These are phyloP conservation scores for Heterobasidion occidentale DNA, from an alignment of 1,284 basidiomycete genomes.

Conservation along the genomic window DNA sequence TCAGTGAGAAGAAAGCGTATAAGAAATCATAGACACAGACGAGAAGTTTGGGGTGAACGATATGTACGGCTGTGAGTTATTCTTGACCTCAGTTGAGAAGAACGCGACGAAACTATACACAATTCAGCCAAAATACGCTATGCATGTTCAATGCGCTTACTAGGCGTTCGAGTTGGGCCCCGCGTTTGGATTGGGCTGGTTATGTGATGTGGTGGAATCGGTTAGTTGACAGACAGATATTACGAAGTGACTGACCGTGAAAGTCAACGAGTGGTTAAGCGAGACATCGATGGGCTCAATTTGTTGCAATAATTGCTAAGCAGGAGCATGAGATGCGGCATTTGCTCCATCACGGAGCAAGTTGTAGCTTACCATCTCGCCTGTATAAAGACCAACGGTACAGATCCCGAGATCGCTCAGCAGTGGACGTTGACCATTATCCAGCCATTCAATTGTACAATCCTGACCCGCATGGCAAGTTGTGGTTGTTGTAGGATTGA, in stretches of 20 bases:
- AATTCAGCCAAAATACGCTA: background rate
- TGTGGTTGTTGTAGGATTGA: constrained; percentile 32
- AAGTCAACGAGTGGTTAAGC: constrained; percentile 21
- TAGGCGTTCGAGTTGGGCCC: constrained; percentile 47
- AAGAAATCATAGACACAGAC: constrained; percentile 26
- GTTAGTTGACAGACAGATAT: background rate
- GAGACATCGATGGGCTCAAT: constrained; percentile 32
- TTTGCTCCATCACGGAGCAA: background rate
- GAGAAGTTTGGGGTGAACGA: constrained; percentile 48
- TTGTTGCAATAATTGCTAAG: constrained; percentile 45
- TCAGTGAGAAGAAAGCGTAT: constrained; percentile 1
- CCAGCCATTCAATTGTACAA: constrained; percentile 51
- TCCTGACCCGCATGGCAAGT: constrained; percentile 42
- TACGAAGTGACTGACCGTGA: constrained; percentile 24
- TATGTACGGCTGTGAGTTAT: constrained; percentile 27
- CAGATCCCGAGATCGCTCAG: constrained; percentile 40
- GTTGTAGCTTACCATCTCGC: constrained; percentile 33
- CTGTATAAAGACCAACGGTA: constrained; percentile 46
- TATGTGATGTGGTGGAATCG: constrained; percentile 5
- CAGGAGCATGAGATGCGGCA: background rate
- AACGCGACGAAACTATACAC: constrained; percentile 50
- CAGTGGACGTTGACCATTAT: constrained; percentile 48
- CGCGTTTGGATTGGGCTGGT: constrained; percentile 28
- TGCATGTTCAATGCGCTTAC: constrained; percentile 26
- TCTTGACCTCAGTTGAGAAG: constrained; percentile 31